These are phyloP conservation scores for Moesziomyces parantarcticus DNA, from an alignment of 1,284 basidiomycete genomes.

Conservation along the genomic window DNA sequence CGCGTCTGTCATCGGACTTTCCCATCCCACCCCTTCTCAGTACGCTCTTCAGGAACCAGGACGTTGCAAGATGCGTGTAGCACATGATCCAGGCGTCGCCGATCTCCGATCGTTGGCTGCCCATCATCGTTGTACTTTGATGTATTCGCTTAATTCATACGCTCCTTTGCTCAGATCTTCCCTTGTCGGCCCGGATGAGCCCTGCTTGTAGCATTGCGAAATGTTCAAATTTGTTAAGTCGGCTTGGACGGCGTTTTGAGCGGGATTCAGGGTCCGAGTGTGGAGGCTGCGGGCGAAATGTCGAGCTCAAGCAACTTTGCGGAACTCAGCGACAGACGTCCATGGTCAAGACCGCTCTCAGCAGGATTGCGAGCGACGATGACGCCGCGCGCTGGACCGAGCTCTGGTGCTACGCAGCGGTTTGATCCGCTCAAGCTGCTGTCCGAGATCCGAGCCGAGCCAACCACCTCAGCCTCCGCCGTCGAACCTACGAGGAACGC, in stretches of 20 bases:
- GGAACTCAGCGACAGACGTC: background rate
- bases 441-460: slow-evolving; percentile 24
- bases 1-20: background rate
- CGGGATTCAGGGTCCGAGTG: background rate
- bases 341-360: background rate
- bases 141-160: slow-evolving; percentile 3
- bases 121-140: slow-evolving; percentile 3
- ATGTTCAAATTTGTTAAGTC: background rate
- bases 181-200: no score
- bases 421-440: slow-evolving; percentile 25
- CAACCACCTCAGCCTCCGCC: background rate
- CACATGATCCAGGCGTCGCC: background rate
- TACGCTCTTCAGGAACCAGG: slow-evolving; percentile 9
- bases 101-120: background rate
- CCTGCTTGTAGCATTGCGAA: background rate
- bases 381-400: background rate
- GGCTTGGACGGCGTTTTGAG: background rate
- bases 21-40: background rate
- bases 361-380: background rate
- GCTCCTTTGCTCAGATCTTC: background rate
- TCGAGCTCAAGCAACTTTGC: background rate
- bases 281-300: background rate
- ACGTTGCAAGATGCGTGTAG: background rate
- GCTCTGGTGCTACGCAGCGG: background rate
- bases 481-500: background rate